Percentiles rank a stretch among this genome's conserved stretches.
These are phyloP conservation scores for Aspergillus oerlinghausenensis DNA, from an alignment of 2,329 filamentous ascomycete species.

Conservation along the genomic window DNA sequence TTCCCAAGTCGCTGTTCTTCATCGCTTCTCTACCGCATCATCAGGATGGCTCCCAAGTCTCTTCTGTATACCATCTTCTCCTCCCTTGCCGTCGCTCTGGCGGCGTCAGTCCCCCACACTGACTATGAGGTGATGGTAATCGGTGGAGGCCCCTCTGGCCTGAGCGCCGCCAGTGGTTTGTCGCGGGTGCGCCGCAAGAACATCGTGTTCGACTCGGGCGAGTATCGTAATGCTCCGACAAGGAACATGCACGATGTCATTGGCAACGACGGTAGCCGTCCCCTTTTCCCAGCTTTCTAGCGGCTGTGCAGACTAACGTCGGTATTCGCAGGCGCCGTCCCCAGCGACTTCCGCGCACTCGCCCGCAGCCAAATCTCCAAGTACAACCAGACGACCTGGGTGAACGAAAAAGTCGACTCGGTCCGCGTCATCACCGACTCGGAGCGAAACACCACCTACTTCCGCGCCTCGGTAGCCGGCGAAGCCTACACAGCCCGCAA, in stretches of 20 bases:
- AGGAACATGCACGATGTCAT: constrained; percentile 59
- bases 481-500: constrained; percentile 47
- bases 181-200: constrained; percentile 54
- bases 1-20: not conserved
- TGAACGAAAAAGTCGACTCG: constrained; percentile 49
- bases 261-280: constrained; percentile 51
- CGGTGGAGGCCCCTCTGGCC: constrained; percentile 55
- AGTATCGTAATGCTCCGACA: constrained; percentile 55
- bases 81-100: constrained; percentile 15
- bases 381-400: constrained; percentile 49
- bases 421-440: constrained; percentile 21
- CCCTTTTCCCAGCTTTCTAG: not conserved
- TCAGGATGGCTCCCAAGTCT: constrained; percentile 16
- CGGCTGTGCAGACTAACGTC: not conserved
- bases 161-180: constrained; percentile 53
- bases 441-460: constrained; percentile 40
- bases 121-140: constrained; percentile 55
- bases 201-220: constrained; percentile 54
- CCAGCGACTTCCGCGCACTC: constrained; percentile 50
- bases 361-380: constrained; percentile 51
- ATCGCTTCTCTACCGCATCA: not conserved
- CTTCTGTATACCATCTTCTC: constrained; percentile 22
- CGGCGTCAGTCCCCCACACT: constrained; percentile 22
- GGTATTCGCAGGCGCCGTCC: constrained; percentile 45
- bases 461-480: constrained; percentile 40